Evolutionary conservation across 768 basidiomycete genomes (phyloP), one percentile per base, ranked within the genome.

Genomic region (Dictyophora rubrovolvata): DNA sequence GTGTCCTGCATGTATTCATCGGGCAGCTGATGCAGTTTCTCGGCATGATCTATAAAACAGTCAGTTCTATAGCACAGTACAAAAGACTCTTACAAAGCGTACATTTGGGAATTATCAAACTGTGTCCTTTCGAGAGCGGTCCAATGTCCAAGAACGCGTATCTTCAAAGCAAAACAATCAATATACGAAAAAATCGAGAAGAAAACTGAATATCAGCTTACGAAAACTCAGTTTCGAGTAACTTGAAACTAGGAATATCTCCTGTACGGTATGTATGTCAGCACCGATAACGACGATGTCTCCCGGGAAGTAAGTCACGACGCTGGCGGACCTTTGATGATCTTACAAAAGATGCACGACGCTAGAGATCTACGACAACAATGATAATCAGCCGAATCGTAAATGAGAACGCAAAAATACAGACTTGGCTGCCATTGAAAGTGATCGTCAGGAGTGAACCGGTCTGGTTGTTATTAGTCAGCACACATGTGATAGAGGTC

Each of bases 91-190:
- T 11, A 46, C 18, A 18, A 51, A 35, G 50, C 75, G 59, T 23
- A 76, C 76, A 68, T 64, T 79, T 79, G 22, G 77, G 77, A 53
- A 79, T 78, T 9, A 78, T 71, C 35, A 78, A 68, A 36, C 73
- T 70, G 66, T 79, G 72, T 20, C 76, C 76, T 53, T 70, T 71
- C 9, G 72, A 62, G 47, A 77, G 69, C 0, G 77, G 77, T 21
- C 74, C 72, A 55, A 79, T 74, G 63, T 79, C 77, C 62, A 79
- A 69, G 68, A 79, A 78, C 2, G 77, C 66, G 61, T 65, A 70
- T 22, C 69, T 71, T 60, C 33, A 9, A 1, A 3, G 28, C 7
- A 28, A n/a, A 28, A 28, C 28, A 12, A 12, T 16, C 34, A 46
- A 21, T 49, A 14, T 33, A 11, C 10, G 4, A 53, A 17, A 34